Evolutionary conservation across 2,329 filamentous ascomycete species (phyloP).

Genomic region (Cercospora janseana): DNA sequence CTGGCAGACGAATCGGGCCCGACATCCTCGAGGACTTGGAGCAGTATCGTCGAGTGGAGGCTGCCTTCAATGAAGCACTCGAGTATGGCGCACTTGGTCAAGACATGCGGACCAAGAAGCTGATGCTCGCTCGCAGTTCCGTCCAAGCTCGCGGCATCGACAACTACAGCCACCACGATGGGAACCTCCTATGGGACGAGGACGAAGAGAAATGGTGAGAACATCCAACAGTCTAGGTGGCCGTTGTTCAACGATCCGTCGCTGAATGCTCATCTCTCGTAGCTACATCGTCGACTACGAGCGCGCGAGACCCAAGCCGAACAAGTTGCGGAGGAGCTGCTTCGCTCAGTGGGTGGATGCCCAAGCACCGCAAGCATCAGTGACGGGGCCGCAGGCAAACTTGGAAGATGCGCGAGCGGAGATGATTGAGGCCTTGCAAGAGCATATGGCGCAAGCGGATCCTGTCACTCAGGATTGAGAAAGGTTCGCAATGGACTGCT

Average conservation of each 20-base stretch:
- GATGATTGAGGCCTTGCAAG: not conserved
- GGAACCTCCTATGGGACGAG: constrained; percentile 14
- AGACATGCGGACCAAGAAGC: not conserved
- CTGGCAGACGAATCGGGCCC: not conserved
- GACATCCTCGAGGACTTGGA: not conserved
- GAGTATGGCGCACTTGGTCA: not conserved
- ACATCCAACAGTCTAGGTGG: not conserved
- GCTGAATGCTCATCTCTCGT: not conserved
- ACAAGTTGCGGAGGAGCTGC: not conserved
- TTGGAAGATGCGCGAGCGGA: not conserved
- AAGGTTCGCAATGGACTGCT: too few species aligned
- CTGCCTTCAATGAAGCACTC: not conserved
- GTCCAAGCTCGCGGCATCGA: constrained; percentile 12
- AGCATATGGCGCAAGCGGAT: not conserved
- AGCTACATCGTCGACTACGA: constrained; percentile 20
- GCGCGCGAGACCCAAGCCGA: constrained; percentile 3
- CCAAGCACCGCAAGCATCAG: not conserved
- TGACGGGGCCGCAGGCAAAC: not conserved
- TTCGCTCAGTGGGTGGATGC: not conserved
- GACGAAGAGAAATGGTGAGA: constrained; percentile 12
- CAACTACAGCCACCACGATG: constrained; percentile 10
- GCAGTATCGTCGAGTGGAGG: not conserved
- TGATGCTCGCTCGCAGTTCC: not conserved
- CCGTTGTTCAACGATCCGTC: too few species aligned
- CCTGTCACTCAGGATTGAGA: not conserved